A percentile compares a stretch with the other conserved stretches of the same genome.
Conservation (phyloP, 2,329 filamentous ascomycete genomes). For the Scleromitrula shiraiana region DNA sequence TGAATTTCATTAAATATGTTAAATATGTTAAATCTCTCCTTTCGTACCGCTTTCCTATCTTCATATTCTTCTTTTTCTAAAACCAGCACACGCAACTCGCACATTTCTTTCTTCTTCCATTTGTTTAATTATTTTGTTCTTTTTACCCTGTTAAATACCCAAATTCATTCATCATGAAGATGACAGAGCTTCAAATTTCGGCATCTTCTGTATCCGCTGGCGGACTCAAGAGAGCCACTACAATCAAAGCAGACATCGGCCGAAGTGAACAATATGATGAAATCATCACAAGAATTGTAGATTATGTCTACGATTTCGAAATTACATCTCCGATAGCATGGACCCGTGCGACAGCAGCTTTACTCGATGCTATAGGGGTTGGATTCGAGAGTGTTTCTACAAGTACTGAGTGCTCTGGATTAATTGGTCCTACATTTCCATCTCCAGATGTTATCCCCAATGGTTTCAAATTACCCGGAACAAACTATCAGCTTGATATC, state of each 20-base stretch:
- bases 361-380: constrained; percentile 21
- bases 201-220: not conserved
- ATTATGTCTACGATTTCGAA: constrained; percentile 18
- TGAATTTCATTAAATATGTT: not conserved
- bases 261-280: constrained; percentile 14
- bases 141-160: not conserved
- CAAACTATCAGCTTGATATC: constrained; percentile 30
- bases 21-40: no score
- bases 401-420: constrained; percentile 10
- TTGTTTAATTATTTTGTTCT: not conserved
- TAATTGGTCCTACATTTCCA: constrained; percentile 17
- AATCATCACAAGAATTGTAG: constrained; percentile 14
- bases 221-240: not conserved
- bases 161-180: constrained; percentile 3
- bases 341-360: constrained; percentile 11
- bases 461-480: constrained; percentile 34
- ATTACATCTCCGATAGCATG: constrained; percentile 10
- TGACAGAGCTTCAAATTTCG: constrained; percentile 2
- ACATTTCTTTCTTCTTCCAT: not conserved
- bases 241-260: not conserved
- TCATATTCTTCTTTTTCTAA: no score
- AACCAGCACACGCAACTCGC: no score
- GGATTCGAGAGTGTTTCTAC: constrained; percentile 15
- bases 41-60: no score
- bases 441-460: constrained; percentile 19